Conservation (phyloP, 768 basidiomycete species). For the Rhodotorula babjevae region DNA sequence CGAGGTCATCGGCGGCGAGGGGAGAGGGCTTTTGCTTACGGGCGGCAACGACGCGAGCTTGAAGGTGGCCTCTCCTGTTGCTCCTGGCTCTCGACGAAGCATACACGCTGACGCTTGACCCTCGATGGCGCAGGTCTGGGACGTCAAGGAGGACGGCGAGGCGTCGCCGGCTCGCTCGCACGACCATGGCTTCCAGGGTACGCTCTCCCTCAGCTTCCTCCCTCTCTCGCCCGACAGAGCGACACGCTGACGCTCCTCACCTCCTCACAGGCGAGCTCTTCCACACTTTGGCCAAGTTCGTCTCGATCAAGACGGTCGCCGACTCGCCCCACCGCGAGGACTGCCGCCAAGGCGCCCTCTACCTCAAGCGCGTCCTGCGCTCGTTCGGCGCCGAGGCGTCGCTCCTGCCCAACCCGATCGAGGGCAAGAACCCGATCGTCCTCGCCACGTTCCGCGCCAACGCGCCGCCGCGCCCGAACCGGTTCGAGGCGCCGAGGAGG, state of each 20-base stretch:
- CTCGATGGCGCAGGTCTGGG: not conserved
- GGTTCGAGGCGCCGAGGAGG: constrained; percentile 46
- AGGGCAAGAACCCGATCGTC: constrained; percentile 72
- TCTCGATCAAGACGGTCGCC: constrained; percentile 80
- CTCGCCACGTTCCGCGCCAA: constrained; percentile 77
- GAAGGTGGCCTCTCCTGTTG: constrained; percentile 55
- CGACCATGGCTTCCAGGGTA: constrained; percentile 31
- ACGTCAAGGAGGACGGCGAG: not conserved
- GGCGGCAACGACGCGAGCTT: constrained; percentile 81
- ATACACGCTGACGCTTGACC: not conserved
- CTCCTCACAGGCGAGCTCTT: constrained; percentile 33
- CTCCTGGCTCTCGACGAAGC: not conserved
- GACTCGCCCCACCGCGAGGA: constrained; percentile 61
- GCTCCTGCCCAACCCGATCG: too few relatives aligned
- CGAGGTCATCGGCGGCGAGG: not conserved
- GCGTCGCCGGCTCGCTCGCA: not conserved
- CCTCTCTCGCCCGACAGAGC: too few relatives aligned
- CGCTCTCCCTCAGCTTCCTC: not conserved
- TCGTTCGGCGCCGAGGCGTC: constrained; percentile 78
- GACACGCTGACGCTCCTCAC: too few relatives aligned
- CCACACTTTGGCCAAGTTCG: constrained; percentile 54
- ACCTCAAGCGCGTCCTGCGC: constrained; percentile 78
- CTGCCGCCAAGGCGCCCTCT: constrained; percentile 89
- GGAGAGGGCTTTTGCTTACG: constrained; percentile 52
- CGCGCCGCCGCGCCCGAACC: constrained; percentile 48